Conservation (phyloP, 2,329 filamentous ascomycete genomes). For the Diaporthe citrichinensis region DNA sequence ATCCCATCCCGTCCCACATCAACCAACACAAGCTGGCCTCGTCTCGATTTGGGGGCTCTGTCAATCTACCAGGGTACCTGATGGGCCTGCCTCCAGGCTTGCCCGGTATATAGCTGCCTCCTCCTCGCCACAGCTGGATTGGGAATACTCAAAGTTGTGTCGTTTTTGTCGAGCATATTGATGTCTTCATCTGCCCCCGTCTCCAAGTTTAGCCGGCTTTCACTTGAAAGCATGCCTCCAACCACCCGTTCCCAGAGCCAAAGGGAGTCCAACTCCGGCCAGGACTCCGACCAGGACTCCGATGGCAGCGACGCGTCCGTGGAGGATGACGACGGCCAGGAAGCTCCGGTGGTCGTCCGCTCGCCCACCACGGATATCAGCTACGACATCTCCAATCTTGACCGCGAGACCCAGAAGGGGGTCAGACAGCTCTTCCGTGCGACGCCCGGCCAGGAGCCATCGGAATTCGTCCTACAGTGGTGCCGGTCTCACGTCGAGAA, state of each 20-base stretch:
- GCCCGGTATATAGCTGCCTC: conserved; percentile 15
- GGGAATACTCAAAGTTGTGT: background rate
- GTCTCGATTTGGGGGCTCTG: conserved; percentile 4
- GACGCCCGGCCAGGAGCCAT: conserved; percentile 54
- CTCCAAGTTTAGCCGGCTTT: conserved; percentile 57
- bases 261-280: conserved; percentile 44
- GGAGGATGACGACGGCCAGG: conserved; percentile 48
- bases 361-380: conserved; percentile 53
- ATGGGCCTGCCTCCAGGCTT: background rate
- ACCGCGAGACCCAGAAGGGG: conserved; percentile 52
- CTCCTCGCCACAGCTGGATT: background rate
- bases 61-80: conserved; percentile 18
- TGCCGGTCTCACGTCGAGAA: conserved; percentile 59
- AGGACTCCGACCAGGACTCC: conserved; percentile 41
- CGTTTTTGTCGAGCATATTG: background rate
- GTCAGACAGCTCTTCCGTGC: conserved; percentile 60
- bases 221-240: conserved; percentile 56
- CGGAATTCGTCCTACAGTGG: conserved; percentile 64
- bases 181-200: conserved; percentile 52
- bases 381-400: conserved; percentile 58
- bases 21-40: conserved; percentile 4
- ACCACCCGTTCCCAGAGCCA: conserved; percentile 51
- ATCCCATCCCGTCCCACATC: background rate
- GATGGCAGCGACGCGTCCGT: conserved; percentile 41
- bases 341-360: conserved; percentile 43